phyloP scores from a whole-genome alignment of 1,284 basidiomycete genomes.

The Paramarasmius palmivorus region DNA sequence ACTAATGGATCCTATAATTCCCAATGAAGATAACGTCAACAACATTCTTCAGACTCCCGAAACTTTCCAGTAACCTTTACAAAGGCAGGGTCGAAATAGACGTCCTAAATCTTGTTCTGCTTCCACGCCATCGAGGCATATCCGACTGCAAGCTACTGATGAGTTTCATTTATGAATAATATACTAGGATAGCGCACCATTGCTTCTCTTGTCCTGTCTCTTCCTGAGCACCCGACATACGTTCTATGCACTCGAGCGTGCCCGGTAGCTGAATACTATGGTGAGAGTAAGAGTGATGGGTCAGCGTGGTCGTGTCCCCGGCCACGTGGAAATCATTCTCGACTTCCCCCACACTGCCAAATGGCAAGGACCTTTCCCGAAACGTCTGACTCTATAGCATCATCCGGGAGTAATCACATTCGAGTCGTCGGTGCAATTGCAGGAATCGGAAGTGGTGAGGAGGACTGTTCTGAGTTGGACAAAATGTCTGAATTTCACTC shows the following conservation, averaged over 20 bases:
- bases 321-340: background rate
- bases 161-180: too few species aligned
- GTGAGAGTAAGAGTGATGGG: background rate
- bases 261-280: too few species aligned
- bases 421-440: constrained; percentile 60
- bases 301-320: background rate
- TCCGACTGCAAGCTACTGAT: constrained; percentile 36
- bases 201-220: constrained; percentile 45
- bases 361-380: too few species aligned
- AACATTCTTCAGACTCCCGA: too few species aligned
- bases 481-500: constrained; percentile 2
- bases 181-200: constrained; percentile 34
- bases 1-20: constrained; percentile 66
- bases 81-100: constrained; percentile 76
- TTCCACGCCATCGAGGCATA: constrained; percentile 66
- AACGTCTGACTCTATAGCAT: background rate
- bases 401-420: constrained; percentile 33
- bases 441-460: constrained; percentile 62
- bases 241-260: background rate
- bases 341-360: background rate
- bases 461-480: too few species aligned
- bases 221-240: constrained; percentile 1
- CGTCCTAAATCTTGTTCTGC: constrained; percentile 62
- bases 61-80: constrained; percentile 25
- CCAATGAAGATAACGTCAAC: too few species aligned